These are phyloP conservation scores for Sporodiniella umbellata DNA, from an alignment of 371 early-diverging fungal genomes.

Conservation along the genomic window DNA sequence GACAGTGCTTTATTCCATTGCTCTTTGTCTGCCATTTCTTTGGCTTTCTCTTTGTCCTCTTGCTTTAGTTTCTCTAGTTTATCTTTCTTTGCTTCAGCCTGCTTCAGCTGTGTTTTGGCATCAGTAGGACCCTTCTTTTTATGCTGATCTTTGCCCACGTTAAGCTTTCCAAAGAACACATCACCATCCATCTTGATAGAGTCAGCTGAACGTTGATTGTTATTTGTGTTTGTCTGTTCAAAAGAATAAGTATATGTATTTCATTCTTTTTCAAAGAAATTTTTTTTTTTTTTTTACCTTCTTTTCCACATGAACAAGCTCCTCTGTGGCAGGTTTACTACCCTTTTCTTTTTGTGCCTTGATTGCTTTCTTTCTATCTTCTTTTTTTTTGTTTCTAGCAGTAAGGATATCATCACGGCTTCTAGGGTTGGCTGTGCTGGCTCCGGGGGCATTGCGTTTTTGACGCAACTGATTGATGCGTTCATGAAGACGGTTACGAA, in stretches of 20 bases:
- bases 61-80: slow-evolving; percentile 72
- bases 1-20: slow-evolving; percentile 80
- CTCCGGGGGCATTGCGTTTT: slow-evolving; percentile 60
- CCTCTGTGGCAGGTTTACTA: slow-evolving; percentile 44
- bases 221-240: background rate
- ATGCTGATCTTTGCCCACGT: slow-evolving; percentile 53
- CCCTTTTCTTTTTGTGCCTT: slow-evolving; percentile 71
- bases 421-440: slow-evolving; percentile 43
- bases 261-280: background rate
- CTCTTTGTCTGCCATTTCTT: slow-evolving; percentile 67
- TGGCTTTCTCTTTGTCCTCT: slow-evolving; percentile 69
- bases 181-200: slow-evolving; percentile 59
- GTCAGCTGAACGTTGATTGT: slow-evolving; percentile 37
- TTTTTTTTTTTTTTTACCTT: slow-evolving; percentile 10
- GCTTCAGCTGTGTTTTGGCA: slow-evolving; percentile 71
- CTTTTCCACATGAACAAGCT: slow-evolving; percentile 48
- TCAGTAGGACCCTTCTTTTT: slow-evolving; percentile 77
- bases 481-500: slow-evolving; percentile 67
- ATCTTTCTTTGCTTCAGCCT: slow-evolving; percentile 72
- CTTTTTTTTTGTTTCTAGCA: slow-evolving; percentile 74
- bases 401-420: slow-evolving; percentile 76
- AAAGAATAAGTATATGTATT: slow-evolving; percentile 1
- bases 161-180: slow-evolving; percentile 70
- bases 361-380: slow-evolving; percentile 63
- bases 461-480: slow-evolving; percentile 68